Evolutionary conservation across 2,329 filamentous ascomycete genomes (phyloP).

Genomic region (Decorospora gaudefroyi): DNA sequence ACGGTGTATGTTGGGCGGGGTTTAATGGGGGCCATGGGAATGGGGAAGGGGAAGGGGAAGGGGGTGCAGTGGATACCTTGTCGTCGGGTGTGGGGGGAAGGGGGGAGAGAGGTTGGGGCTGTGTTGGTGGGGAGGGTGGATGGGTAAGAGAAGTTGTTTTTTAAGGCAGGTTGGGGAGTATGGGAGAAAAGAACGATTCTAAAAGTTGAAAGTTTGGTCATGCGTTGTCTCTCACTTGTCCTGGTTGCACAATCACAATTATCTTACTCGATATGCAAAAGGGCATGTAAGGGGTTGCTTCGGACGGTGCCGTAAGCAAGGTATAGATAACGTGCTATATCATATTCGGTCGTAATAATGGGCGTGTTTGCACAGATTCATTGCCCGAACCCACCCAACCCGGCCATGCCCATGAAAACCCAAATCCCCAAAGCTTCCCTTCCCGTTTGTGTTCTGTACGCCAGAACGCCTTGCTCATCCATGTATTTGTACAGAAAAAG

Average conservation of each 20-base stretch:
- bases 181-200: neutral
- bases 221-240: too few species aligned
- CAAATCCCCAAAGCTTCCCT: too few species aligned
- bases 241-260: too few species aligned
- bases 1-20: constrained; percentile 30
- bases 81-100: constrained; percentile 37
- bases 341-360: too few species aligned
- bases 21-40: constrained; percentile 12
- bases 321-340: too few species aligned
- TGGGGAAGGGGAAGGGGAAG: constrained; percentile 2
- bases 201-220: too few species aligned
- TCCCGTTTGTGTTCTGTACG: constrained; percentile 4
- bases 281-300: too few species aligned
- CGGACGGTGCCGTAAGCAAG: too few species aligned
- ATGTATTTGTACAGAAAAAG: constrained; percentile 19
- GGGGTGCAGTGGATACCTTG: constrained; percentile 43
- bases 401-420: neutral
- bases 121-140: constrained; percentile 36
- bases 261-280: too few species aligned
- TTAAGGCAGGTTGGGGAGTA: neutral
- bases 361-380: too few species aligned
- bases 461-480: constrained; percentile 21
- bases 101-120: constrained; percentile 28
- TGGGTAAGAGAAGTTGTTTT: constrained; percentile 7
- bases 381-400: neutral